Evolutionary conservation across 495 filamentous ascomycete species (phyloP).

Genomic region (Xylaria telfairii): DNA sequence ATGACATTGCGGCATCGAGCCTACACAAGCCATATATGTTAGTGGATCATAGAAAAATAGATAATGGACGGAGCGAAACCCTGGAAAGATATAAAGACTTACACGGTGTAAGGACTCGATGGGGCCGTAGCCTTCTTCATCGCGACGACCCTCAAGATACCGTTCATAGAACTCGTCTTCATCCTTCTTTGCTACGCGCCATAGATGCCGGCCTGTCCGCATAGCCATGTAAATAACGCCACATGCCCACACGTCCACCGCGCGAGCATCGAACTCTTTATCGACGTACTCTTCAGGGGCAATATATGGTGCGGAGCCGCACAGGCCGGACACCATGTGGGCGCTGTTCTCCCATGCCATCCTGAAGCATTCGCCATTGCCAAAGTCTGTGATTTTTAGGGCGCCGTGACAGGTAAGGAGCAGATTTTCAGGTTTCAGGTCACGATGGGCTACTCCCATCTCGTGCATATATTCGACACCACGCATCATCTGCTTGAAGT

Average conservation of each 20-base stretch:
- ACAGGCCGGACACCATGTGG: constrained; percentile 96
- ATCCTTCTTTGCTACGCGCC: constrained; percentile 92
- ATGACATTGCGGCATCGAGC: constrained; percentile 98
- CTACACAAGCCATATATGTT: constrained; percentile 49
- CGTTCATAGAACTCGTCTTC: constrained; percentile 97
- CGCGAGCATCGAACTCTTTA: constrained; percentile 93
- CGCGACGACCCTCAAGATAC: constrained; percentile 88
- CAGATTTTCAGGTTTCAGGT: constrained; percentile 97
- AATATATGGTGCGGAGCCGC: constrained; percentile 96
- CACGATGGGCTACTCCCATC: constrained; percentile 98
- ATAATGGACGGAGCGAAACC: neutral
- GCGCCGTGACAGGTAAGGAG: constrained; percentile 90
- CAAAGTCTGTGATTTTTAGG: constrained; percentile 99
- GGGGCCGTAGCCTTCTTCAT: constrained; percentile 93
- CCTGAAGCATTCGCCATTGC: constrained; percentile 98
- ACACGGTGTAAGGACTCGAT: constrained; percentile 96
- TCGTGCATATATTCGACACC: constrained; percentile 99
- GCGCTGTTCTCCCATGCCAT: constrained; percentile 99
- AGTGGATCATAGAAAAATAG: constrained; percentile 29
- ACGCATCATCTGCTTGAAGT: constrained; percentile 99
- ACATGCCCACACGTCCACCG: constrained; percentile 97
- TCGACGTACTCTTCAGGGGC: constrained; percentile 96
- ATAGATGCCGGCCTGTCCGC: constrained; percentile 93
- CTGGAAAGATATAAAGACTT: constrained; percentile 48
- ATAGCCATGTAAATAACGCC: constrained; percentile 99